These are phyloP conservation scores for Nectriaceae sp. DNA, from an alignment of 2,329 filamentous ascomycete genomes.

Conservation along the genomic window DNA sequence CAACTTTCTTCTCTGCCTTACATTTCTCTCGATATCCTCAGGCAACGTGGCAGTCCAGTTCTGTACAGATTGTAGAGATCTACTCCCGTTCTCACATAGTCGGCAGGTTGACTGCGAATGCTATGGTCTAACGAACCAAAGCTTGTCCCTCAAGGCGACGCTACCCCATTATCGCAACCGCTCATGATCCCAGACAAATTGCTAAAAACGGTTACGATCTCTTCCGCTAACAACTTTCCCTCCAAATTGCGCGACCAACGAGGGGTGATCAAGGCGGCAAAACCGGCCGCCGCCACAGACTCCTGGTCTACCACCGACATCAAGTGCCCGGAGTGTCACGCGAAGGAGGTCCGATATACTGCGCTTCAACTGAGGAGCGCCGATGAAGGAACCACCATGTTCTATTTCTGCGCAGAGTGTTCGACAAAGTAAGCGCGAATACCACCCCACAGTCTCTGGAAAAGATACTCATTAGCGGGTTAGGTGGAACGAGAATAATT, in stretches of 20 bases:
- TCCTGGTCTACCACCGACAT: conserved; percentile 9
- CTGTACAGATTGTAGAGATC: conserved; percentile 13
- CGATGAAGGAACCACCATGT: conserved; percentile 17
- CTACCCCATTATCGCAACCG: neutral
- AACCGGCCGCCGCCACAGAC: neutral
- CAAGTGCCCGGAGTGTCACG: conserved; percentile 11
- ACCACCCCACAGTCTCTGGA: neutral
- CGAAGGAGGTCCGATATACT: conserved; percentile 13
- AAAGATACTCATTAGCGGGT: conserved; percentile 2
- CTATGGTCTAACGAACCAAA: conserved; percentile 1
- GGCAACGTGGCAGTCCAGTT: conserved; percentile 12
- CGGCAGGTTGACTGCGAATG: conserved; percentile 9
- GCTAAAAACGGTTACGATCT: conserved; percentile 1
- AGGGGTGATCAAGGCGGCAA: neutral
- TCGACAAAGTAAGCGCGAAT: conserved; percentile 5
- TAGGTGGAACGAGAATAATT: conserved; percentile 15
- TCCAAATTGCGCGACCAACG: conserved; percentile 10
- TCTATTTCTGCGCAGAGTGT: conserved; percentile 15
- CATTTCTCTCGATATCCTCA: too few species aligned
- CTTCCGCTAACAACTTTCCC: conserved; percentile 13
- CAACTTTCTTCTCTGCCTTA: too few species aligned
- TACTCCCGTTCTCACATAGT: conserved; percentile 9
- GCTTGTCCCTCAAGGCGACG: conserved; percentile 1
- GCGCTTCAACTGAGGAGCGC: conserved; percentile 15
- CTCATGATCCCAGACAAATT: conserved; percentile 5